Percentiles rank a stretch among this genome's conserved stretches.
Evolutionary conservation across 441 rosid species (phyloP).

Genomic region (Corymbia citriodora): DNA sequence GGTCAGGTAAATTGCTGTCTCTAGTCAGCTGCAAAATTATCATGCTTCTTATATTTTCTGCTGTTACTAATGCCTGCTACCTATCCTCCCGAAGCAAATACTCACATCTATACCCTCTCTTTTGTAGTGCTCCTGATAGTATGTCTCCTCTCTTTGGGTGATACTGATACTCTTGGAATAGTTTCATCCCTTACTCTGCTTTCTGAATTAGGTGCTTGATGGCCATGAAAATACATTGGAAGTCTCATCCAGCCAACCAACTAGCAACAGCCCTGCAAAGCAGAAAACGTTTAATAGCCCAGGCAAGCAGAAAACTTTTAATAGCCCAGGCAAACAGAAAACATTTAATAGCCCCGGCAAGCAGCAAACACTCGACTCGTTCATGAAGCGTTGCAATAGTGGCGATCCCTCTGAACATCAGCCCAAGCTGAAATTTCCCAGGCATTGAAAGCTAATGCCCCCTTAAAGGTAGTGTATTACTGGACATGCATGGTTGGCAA

Average conservation of each 20-base stretch:
- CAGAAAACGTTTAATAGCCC: constrained; percentile 54
- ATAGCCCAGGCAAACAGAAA: constrained; percentile 11
- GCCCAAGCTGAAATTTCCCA: constrained; percentile 33
- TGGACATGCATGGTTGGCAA: background rate
- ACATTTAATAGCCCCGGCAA: constrained; percentile 19
- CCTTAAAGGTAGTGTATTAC: background rate
- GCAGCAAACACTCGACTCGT: constrained; percentile 68
- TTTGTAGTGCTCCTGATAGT: background rate
- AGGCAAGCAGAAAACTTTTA: constrained; percentile 52
- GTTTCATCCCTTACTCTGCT: background rate
- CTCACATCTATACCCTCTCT: background rate
- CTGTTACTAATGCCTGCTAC: background rate
- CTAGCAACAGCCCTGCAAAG: constrained; percentile 53
- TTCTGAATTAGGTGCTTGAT: constrained; percentile 60
- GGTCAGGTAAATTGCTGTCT: constrained; percentile 68
- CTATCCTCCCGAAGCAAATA: background rate
- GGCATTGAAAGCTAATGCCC: constrained; percentile 18
- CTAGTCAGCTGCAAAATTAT: background rate
- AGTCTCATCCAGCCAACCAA: constrained; percentile 49
- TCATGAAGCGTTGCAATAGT: constrained; percentile 61
- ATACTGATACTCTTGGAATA: background rate
- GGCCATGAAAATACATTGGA: constrained; percentile 77
- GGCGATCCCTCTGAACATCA: constrained; percentile 32
- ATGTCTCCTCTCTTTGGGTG: background rate
- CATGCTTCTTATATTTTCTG: background rate